A percentile compares a stretch with the other conserved stretches of the same genome.
phyloP scores from a whole-genome alignment of 2,329 filamentous ascomycete species.

The Neurospora crassa region DNA sequence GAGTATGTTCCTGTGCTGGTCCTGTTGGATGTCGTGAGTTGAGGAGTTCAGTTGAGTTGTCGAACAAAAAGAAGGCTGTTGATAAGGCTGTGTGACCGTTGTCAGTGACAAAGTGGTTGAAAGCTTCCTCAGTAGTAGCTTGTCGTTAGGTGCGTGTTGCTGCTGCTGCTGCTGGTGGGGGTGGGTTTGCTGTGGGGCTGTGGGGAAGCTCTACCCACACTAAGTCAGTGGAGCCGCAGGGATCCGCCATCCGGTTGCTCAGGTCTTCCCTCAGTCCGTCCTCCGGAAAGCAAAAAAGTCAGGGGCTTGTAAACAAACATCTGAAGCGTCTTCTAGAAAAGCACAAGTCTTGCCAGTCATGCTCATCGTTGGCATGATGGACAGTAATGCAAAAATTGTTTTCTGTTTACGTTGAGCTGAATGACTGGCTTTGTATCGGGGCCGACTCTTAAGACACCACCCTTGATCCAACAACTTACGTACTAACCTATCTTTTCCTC shows the following conservation, averaged over 20 bases:
- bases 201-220: not conserved
- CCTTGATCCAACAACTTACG: not conserved
- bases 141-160: not conserved
- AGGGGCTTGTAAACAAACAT: not conserved
- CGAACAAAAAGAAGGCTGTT: not conserved
- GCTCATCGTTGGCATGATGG: not conserved
- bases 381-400: not conserved
- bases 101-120: not conserved
- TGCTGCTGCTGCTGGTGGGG: not conserved
- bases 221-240: not conserved
- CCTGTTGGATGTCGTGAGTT: not conserved
- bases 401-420: not conserved
- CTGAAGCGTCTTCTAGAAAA: not conserved
- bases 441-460: not conserved
- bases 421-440: not conserved
- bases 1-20: not conserved
- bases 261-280: not conserved
- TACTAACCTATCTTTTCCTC: not conserved
- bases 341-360: not conserved
- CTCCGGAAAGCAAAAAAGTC: not conserved
- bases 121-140: not conserved
- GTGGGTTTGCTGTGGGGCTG: not conserved
- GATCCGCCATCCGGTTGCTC: not conserved
- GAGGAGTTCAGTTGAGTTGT: not conserved
- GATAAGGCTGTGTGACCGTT: not conserved